Evolutionary conservation across 306 rosid species (phyloP).

Genomic region (Pueraria montana): DNA sequence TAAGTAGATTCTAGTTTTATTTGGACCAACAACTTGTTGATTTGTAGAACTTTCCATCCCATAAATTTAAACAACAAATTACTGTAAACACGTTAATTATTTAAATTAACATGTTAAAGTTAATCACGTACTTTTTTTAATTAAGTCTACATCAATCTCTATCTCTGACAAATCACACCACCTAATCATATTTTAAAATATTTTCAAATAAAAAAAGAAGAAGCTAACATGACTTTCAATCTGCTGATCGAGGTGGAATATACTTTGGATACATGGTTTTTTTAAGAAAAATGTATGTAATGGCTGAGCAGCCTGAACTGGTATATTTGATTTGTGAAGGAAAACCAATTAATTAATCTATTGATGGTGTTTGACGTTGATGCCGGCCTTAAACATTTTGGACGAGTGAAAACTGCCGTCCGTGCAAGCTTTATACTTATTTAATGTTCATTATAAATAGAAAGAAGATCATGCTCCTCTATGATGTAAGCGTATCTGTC

Average conservation of each 20-base stretch:
- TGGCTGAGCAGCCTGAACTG: neutral
- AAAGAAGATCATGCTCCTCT: neutral
- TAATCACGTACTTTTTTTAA: neutral
- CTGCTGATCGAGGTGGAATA: constrained; percentile 37
- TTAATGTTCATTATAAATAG: constrained; percentile 6
- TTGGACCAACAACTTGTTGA: too few species aligned
- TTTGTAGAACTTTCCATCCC: neutral
- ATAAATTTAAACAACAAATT: neutral
- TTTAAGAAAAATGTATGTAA: neutral
- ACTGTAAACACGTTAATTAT: neutral
- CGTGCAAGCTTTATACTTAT: constrained; percentile 23
- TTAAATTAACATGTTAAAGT: neutral
- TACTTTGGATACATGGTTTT: neutral
- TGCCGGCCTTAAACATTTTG: constrained; percentile 41
- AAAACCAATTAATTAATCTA: constrained; percentile 12
- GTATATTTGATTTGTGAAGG: constrained; percentile 15
- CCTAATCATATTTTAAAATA: neutral
- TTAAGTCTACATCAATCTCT: constrained; percentile 35
- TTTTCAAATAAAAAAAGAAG: constrained; percentile 24
- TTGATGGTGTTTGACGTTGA: constrained; percentile 29
- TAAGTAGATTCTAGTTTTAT: too few species aligned
- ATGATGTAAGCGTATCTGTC: constrained; percentile 1
- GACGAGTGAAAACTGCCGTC: constrained; percentile 46
- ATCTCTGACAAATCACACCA: constrained; percentile 37
- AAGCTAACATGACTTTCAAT: constrained; percentile 36